Base-by-base conservation (phyloP, 306 rosid genomes). In the Erythrophleum fordii region DNA sequence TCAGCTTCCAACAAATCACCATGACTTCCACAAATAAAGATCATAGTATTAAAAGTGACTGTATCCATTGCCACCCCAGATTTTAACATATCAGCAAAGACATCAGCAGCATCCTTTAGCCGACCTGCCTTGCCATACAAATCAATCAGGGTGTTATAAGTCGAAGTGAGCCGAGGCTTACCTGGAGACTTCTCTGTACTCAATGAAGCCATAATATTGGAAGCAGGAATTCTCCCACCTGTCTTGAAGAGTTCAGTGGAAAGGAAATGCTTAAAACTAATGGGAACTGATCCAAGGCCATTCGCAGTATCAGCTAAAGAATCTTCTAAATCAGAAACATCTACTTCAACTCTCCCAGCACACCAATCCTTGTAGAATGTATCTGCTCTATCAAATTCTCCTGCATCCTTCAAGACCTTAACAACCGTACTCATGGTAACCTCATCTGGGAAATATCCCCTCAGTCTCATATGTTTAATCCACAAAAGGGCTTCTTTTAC, bases 111-210 rank as follows among this genome's bases (percentile, higher is more conserved):
- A 62, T 93, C 99, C 29, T 86, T 84, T 6, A 90, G 83, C 59
- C 93, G 87, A 81, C 93, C 93, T 0, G 98, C 98, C 90, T 93
- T 93, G 46, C 98, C 98, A 78, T 93, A 91, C 91, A 93, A 85
- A 84, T 95, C 98, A 18, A 95, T 93, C 83, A 95, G 26, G 20
- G 86, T 88, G 80, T 95, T 95, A 77, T 85, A 95, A 1, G 99
- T 95, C 31, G 91, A 82, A 45, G 99, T 81, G 9, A 85, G 89
- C 16, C 76, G 79, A 41, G 98, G 94, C 81, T 89, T 93, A 65
- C 49, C 73, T 0, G 69, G 77, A 55, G 69, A 58, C 70, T 39
- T 82, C 74, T 82, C 93, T 10, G 49, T 18, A 23, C 70, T 81
- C 44, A 22, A 31, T 1, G 85, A 80, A 18, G 16, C 2, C 64